Conservation (phyloP, 2,329 filamentous ascomycete genomes). For the Drechslerella stenobrocha region DNA sequence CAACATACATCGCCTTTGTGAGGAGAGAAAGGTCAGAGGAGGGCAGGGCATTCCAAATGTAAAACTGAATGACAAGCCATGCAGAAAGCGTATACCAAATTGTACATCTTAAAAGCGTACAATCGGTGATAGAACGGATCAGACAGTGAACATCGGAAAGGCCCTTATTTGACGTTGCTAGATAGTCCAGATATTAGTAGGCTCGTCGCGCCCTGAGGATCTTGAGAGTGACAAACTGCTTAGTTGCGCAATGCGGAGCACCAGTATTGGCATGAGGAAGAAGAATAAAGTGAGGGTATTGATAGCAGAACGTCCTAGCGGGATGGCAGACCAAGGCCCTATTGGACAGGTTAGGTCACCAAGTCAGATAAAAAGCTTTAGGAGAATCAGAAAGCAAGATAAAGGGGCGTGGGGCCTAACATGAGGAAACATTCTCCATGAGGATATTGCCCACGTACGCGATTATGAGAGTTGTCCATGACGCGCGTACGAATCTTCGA, state of each 20-base stretch:
- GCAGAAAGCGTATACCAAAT: constrained; percentile 51
- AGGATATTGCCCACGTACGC: constrained; percentile 51
- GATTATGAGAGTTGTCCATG: constrained; percentile 47
- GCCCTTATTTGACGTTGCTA: constrained; percentile 48
- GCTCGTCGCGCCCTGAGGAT: background rate
- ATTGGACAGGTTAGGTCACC: background rate
- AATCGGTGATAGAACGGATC: constrained; percentile 42
- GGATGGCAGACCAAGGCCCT: constrained; percentile 51
- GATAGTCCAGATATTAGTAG: background rate
- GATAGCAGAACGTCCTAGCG: constrained; percentile 49
- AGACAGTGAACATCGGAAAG: constrained; percentile 50
- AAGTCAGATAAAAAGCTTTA: constrained; percentile 6
- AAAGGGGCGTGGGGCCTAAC: constrained; percentile 35
- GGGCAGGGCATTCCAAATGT: constrained; percentile 49
- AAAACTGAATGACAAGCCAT: constrained; percentile 50
- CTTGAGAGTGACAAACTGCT: constrained; percentile 42
- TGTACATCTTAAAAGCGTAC: constrained; percentile 48
- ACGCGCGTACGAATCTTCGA: constrained; percentile 51
- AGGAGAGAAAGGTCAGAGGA: constrained; percentile 49
- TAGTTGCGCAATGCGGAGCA: constrained; percentile 51
- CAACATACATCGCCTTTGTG: constrained; percentile 50
- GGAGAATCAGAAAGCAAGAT: constrained; percentile 12
- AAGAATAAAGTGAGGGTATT: constrained; percentile 51
- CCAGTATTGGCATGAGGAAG: constrained; percentile 50
- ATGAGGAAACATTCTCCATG: constrained; percentile 50